Evolutionary conservation across 805 yeast species (phyloP).

Genomic region (Grigorovia jiainica): DNA sequence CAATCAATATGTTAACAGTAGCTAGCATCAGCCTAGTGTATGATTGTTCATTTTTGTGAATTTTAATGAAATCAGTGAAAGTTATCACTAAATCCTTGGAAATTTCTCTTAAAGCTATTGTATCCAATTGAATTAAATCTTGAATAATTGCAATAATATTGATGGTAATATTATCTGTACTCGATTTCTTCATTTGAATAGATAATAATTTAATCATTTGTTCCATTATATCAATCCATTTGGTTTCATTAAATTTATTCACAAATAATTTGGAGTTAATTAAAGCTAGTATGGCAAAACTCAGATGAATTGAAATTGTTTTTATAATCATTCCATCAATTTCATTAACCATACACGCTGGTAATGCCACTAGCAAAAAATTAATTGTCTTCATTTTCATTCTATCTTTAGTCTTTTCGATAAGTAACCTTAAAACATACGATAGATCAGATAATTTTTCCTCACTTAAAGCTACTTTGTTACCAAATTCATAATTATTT

Average conservation of each 20-base stretch:
- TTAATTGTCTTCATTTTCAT: constrained; percentile 21
- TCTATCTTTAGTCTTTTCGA: constrained; percentile 21
- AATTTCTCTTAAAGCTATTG: constrained; percentile 15
- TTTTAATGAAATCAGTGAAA: constrained; percentile 16
- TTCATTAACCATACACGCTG: constrained; percentile 15
- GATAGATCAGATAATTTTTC: constrained; percentile 18
- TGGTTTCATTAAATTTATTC: constrained; percentile 16
- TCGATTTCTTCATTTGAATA: constrained; percentile 7
- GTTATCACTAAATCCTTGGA: constrained; percentile 10
- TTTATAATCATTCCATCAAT: constrained; percentile 9
- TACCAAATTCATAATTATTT: constrained; percentile 1
- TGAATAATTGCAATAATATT: constrained; percentile 22
- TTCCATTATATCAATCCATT: constrained; percentile 18
- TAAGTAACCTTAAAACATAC: constrained; percentile 21
- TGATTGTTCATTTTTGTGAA: constrained; percentile 20
- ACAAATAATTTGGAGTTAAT: constrained; percentile 15
- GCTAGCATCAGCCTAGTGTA: constrained; percentile 31
- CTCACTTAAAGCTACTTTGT: constrained; percentile 28
- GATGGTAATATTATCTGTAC: constrained; percentile 21
- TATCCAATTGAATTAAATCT: constrained; percentile 18
- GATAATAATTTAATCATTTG: constrained; percentile 9
- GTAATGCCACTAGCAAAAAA: constrained; percentile 15
- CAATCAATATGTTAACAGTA: constrained; percentile 38
- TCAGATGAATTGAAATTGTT: constrained; percentile 18
- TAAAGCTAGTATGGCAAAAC: constrained; percentile 15